Conservation (phyloP, 495 filamentous ascomycete species). For the Xylaria palmicola region DNA sequence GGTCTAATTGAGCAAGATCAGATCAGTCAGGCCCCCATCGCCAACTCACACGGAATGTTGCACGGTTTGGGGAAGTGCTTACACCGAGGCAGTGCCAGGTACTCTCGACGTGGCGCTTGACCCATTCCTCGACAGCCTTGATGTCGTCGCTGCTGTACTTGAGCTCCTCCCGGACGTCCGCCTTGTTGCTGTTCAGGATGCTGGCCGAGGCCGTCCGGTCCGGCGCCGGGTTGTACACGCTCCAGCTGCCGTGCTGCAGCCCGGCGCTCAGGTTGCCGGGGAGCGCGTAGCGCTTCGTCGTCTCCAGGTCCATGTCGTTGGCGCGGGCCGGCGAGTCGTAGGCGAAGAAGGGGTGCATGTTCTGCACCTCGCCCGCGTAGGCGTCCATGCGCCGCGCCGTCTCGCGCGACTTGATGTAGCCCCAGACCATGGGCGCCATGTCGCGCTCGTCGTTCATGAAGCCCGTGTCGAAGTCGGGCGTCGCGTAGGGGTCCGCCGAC, state of each 20-base stretch:
- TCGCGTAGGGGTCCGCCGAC: constrained; percentile 68
- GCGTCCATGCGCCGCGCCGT: constrained; percentile 74
- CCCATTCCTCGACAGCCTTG: constrained; percentile 72
- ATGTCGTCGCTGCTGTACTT: constrained; percentile 69
- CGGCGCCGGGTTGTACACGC: constrained; percentile 35
- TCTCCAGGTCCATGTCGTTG: constrained; percentile 69
- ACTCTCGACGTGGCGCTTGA: constrained; percentile 72
- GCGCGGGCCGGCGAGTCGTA: constrained; percentile 67
- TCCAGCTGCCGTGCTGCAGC: constrained; percentile 58
- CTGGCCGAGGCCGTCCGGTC: constrained; percentile 48
- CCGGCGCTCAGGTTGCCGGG: constrained; percentile 71
- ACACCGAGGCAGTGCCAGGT: constrained; percentile 70
- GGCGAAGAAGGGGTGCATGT: constrained; percentile 64
- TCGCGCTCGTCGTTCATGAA: constrained; percentile 86
- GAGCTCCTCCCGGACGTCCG: constrained; percentile 59
- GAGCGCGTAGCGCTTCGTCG: constrained; percentile 72
- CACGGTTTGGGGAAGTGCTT: constrained; percentile 20
- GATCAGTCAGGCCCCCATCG: background rate
- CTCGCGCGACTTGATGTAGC: constrained; percentile 83
- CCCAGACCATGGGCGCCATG: constrained; percentile 83
- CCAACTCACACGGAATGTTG: background rate
- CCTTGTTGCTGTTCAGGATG: constrained; percentile 51
- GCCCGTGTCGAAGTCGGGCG: constrained; percentile 76
- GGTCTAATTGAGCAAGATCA: constrained; percentile 47
- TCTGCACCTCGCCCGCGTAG: constrained; percentile 74